phyloP scores from a whole-genome alignment of 305 asterid species.

The Rubia tinctorum region DNA sequence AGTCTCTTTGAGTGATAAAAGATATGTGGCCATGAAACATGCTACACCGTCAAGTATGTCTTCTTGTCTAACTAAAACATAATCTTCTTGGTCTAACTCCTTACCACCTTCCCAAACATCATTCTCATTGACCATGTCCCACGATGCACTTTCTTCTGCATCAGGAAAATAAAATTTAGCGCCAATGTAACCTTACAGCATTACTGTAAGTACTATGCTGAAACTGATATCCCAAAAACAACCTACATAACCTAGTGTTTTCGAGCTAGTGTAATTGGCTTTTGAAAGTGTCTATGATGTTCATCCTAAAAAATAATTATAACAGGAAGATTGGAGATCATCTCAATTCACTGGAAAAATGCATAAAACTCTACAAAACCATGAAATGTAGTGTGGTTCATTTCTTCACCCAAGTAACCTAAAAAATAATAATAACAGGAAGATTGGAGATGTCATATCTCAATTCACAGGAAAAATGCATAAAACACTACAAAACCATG shows the following conservation, averaged over 20 bases:
- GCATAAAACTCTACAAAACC: not conserved
- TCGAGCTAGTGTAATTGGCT: not conserved
- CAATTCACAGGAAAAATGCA: not conserved
- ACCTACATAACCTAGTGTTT: not conserved
- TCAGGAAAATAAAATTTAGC: constrained; percentile 22
- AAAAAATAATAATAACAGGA: not conserved
- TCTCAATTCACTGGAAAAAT: not conserved
- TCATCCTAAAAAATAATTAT: not conserved
- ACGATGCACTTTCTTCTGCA: constrained; percentile 86
- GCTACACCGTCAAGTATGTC: constrained; percentile 98
- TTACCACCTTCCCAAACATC: constrained; percentile 89
- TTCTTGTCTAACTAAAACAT: constrained; percentile 89
- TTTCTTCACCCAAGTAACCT: not conserved
- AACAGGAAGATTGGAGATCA: not conserved
- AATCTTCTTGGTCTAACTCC: constrained; percentile 69
- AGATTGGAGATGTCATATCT: not conserved
- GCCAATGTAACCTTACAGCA: not conserved
- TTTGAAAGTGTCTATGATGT: not conserved
- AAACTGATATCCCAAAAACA: not conserved
- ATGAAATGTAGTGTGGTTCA: not conserved
- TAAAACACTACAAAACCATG: not conserved
- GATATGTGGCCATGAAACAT: constrained; percentile 96
- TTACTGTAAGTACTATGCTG: not conserved
- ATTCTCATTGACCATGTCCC: constrained; percentile 86
- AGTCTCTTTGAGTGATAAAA: constrained; percentile 82